Conservation (phyloP, 805 yeast genomes). For the Wickerhamomyces tratensis region DNA sequence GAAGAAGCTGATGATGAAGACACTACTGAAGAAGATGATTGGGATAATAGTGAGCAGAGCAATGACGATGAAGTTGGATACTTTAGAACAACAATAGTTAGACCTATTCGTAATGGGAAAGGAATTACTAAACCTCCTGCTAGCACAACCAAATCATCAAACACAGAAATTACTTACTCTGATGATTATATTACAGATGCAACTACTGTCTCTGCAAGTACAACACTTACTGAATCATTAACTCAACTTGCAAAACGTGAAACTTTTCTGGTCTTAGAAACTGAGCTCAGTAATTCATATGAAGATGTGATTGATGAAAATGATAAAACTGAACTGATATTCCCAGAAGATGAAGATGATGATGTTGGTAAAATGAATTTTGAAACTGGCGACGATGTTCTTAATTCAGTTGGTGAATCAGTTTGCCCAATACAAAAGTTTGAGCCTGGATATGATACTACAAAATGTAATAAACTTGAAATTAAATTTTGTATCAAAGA, state of each 20-base stretch:
- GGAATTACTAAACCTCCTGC: not conserved
- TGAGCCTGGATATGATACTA: constrained; percentile 13
- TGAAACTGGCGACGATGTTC: not conserved
- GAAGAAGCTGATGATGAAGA: too few species aligned
- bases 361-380: not conserved
- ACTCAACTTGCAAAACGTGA: too few species aligned
- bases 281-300: too few species aligned
- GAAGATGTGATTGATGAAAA: not conserved
- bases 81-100: too few species aligned
- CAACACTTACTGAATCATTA: not conserved
- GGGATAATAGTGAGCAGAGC: too few species aligned
- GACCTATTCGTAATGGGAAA: too few species aligned
- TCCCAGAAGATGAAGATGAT: not conserved
- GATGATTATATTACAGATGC: not conserved
- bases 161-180: too few species aligned
- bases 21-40: too few species aligned
- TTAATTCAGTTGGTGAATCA: constrained; percentile 4
- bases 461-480: constrained; percentile 11
- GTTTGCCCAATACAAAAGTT: constrained; percentile 12
- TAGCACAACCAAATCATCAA: too few species aligned
- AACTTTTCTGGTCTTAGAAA: too few species aligned
- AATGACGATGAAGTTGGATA: too few species aligned
- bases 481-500: constrained; percentile 15
- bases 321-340: not conserved
- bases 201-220: not conserved